A percentile compares a stretch with the other conserved stretches of the same genome.
These are phyloP conservation scores for Citrus mangshanensis DNA, from an alignment of 345 rosid genomes.

Conservation along the genomic window DNA sequence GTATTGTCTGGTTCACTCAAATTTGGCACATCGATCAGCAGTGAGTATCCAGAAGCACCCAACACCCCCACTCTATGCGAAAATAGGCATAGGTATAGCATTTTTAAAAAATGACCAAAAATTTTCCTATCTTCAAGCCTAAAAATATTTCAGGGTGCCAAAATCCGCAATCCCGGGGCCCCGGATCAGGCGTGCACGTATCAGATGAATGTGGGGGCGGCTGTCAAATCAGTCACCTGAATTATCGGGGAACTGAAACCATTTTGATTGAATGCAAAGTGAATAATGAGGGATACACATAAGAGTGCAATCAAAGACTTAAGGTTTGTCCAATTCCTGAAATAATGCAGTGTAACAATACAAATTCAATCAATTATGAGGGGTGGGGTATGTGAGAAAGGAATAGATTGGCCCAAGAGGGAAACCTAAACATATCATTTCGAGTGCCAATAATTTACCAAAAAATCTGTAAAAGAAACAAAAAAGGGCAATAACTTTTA, in stretches of 20 bases:
- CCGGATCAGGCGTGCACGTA: neutral
- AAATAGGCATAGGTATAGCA: neutral
- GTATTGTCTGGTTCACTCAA: neutral
- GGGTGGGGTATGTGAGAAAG: constrained; percentile 12
- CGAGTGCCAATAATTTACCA: neutral
- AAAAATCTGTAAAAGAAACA: neutral
- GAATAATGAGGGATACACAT: neutral
- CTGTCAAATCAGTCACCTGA: neutral
- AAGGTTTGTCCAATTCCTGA: neutral
- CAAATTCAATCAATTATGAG: constrained; percentile 10
- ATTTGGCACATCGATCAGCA: neutral
- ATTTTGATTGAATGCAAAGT: neutral
- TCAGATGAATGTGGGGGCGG: neutral
- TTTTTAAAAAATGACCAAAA: neutral
- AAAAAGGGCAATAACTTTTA: neutral
- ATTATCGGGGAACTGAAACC: neutral
- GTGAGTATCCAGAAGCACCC: constrained; percentile 9
- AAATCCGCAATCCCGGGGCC: neutral
- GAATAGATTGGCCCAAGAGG: neutral
- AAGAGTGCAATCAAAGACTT: constrained; percentile 4
- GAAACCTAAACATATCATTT: neutral
- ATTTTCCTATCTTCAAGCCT: neutral
- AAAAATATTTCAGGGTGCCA: neutral
- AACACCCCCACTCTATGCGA: neutral
- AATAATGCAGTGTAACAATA: neutral